Conservation (phyloP, 2,329 filamentous ascomycete species). For the Ceratocystis lukuohia region DNA sequence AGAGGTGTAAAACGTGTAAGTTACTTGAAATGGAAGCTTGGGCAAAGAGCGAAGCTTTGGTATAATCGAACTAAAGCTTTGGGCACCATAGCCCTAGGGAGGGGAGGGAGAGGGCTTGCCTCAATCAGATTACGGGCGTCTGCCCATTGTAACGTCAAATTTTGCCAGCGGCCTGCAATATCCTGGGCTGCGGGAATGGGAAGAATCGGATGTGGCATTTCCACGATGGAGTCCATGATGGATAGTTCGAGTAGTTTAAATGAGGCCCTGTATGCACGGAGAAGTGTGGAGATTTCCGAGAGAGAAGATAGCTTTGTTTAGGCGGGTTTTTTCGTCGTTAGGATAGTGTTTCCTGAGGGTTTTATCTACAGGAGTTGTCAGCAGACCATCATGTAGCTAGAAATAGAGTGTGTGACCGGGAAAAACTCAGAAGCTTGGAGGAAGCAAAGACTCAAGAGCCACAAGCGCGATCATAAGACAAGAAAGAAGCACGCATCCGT, state of each 20-base stretch:
- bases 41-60: not conserved
- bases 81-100: not conserved
- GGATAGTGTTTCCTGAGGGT: too few relatives aligned
- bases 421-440: too few relatives aligned
- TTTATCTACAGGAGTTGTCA: too few relatives aligned
- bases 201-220: not conserved
- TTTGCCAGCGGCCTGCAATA: slow-evolving; percentile 6
- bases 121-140: slow-evolving; percentile 8
- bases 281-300: too few relatives aligned
- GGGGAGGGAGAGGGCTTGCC: not conserved
- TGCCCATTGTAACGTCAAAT: not conserved
- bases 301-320: too few relatives aligned
- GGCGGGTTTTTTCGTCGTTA: too few relatives aligned
- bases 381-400: too few relatives aligned
- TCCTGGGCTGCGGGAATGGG: slow-evolving; percentile 9
- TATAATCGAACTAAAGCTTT: not conserved
- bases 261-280: too few relatives aligned
- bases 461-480: too few relatives aligned
- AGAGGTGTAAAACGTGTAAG: not conserved
- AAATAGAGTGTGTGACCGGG: too few relatives aligned
- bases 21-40: not conserved
- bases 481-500: too few relatives aligned
- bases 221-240: not conserved
- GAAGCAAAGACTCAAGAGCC: too few relatives aligned
- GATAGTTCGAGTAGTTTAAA: not conserved